Evolutionary conservation across 1,139 yeast genomes (phyloP).

Genomic region (Kodamaea ohmeri): DNA sequence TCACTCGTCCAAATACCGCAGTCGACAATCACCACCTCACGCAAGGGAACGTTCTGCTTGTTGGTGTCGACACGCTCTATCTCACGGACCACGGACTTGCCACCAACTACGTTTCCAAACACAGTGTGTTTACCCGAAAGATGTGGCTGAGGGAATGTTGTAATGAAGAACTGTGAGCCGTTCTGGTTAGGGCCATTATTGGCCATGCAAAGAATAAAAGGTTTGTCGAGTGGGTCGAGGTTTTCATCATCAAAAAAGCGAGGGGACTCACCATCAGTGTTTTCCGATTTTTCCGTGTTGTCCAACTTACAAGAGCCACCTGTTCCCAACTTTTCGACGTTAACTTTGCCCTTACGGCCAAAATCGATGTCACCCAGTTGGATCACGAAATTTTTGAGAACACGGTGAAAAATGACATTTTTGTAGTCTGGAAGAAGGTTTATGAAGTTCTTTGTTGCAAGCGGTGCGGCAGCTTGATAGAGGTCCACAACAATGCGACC

Average conservation of each 20-base stretch:
- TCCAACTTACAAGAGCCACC: conserved; percentile 48
- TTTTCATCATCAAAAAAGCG: conserved; percentile 64
- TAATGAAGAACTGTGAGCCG: conserved; percentile 76
- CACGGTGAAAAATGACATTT: conserved; percentile 58
- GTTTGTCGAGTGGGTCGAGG: conserved; percentile 40
- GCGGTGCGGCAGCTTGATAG: conserved; percentile 54
- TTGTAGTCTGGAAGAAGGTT: conserved; percentile 36
- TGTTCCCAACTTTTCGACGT: conserved; percentile 37
- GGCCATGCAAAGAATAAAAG: conserved; percentile 69
- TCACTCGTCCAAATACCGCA: conserved; percentile 66
- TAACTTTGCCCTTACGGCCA: conserved; percentile 30
- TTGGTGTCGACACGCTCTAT: conserved; percentile 53
- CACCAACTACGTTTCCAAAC: conserved; percentile 63
- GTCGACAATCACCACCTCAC: conserved; percentile 48
- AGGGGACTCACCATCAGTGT: not conserved
- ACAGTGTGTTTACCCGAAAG: conserved; percentile 73
- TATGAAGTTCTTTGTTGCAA: conserved; percentile 52
- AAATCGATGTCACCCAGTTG: conserved; percentile 66
- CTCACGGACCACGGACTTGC: conserved; percentile 69
- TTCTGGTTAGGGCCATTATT: conserved; percentile 59
- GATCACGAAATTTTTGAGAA: conserved; percentile 73
- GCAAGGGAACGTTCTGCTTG: conserved; percentile 37
- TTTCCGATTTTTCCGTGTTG: not conserved
- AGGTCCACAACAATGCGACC: conserved; percentile 72
- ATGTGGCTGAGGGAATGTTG: conserved; percentile 70